Percentiles rank a stretch among this genome's conserved stretches.
These are phyloP conservation scores for Dryadomyces quercivorus DNA, from an alignment of 2,329 filamentous ascomycete species.

Conservation along the genomic window DNA sequence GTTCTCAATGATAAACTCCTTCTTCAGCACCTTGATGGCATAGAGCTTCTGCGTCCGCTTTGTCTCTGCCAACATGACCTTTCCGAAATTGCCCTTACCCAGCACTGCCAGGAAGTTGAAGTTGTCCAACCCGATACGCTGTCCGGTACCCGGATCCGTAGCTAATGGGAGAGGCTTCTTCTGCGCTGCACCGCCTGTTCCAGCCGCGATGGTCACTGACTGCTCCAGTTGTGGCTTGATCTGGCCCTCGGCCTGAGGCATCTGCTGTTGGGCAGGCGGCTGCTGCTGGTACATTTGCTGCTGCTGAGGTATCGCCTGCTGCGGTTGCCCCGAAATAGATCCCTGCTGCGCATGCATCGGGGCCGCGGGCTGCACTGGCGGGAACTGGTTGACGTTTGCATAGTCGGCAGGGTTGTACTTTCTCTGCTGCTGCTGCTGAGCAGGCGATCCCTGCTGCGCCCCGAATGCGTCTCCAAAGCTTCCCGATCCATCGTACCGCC, in stretches of 20 bases:
- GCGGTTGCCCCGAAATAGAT: neutral
- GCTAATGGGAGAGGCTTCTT: conserved; percentile 58
- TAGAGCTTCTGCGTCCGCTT: conserved; percentile 87
- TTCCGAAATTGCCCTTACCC: conserved; percentile 98
- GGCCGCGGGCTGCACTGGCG: conserved; percentile 21
- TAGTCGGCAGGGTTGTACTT: conserved; percentile 73
- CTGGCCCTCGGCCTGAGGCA: conserved; percentile 15
- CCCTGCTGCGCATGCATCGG: conserved; percentile 14
- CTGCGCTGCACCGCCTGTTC: conserved; percentile 7
- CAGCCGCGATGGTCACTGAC: conserved; percentile 21
- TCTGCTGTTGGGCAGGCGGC: conserved; percentile 9
- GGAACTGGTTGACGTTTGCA: conserved; percentile 45
- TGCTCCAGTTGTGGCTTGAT: conserved; percentile 30
- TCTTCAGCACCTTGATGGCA: conserved; percentile 98
- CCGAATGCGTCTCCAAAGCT: conserved; percentile 19
- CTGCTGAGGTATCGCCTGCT: conserved; percentile 17
- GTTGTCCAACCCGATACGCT: conserved; percentile 88
- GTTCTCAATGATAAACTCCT: conserved; percentile 99
- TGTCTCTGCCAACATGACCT: conserved; percentile 98
- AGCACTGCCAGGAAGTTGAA: conserved; percentile 98
- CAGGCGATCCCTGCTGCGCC: conserved; percentile 7
- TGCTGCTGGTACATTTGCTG: conserved; percentile 13
- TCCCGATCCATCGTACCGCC: conserved; percentile 18
- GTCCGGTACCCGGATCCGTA: conserved; percentile 59
- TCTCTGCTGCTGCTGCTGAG: conserved; percentile 45